Evolutionary conservation across 1,284 basidiomycete species (phyloP).

Genomic region (Ustilago hordei): DNA sequence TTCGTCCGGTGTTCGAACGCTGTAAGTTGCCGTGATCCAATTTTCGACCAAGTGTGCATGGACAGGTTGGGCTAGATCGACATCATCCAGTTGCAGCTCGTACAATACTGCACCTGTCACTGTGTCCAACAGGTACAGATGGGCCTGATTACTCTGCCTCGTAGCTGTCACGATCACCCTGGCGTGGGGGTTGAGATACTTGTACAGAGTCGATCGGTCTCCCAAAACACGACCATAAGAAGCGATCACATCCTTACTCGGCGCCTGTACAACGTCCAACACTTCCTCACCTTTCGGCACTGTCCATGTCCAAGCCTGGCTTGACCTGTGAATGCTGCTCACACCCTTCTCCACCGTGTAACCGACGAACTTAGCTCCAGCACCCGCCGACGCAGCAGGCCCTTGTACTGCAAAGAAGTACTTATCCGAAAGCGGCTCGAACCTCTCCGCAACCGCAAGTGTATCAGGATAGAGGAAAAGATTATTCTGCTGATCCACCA

Average conservation of each 20-base stretch:
- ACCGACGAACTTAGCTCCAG: constrained; percentile 41
- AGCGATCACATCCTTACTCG: constrained; percentile 35
- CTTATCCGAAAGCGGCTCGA: constrained; percentile 37
- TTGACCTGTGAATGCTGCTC: constrained; percentile 35
- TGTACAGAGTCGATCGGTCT: constrained; percentile 89
- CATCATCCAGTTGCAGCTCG: constrained; percentile 53
- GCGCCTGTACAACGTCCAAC: constrained; percentile 36
- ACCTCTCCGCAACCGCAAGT: constrained; percentile 41
- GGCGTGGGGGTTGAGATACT: constrained; percentile 89
- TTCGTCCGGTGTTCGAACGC: constrained; percentile 74
- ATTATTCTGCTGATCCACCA: constrained; percentile 75
- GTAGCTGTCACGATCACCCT: constrained; percentile 74
- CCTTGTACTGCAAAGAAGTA: constrained; percentile 47
- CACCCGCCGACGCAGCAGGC: constrained; percentile 1
- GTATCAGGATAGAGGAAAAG: constrained; percentile 55
- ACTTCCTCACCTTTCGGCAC: constrained; percentile 50
- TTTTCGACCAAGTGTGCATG: constrained; percentile 84
- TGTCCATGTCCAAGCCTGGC: constrained; percentile 54
- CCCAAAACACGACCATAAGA: constrained; percentile 81
- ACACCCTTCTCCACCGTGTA: constrained; percentile 39
- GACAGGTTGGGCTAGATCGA: constrained; percentile 71
- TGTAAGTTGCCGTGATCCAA: constrained; percentile 87
- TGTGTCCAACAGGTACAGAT: constrained; percentile 81
- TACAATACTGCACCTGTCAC: constrained; percentile 81
- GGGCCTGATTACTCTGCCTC: constrained; percentile 69